Base-by-base conservation (phyloP, 1,139 yeast species). In the Candida sanyaensis region DNA sequence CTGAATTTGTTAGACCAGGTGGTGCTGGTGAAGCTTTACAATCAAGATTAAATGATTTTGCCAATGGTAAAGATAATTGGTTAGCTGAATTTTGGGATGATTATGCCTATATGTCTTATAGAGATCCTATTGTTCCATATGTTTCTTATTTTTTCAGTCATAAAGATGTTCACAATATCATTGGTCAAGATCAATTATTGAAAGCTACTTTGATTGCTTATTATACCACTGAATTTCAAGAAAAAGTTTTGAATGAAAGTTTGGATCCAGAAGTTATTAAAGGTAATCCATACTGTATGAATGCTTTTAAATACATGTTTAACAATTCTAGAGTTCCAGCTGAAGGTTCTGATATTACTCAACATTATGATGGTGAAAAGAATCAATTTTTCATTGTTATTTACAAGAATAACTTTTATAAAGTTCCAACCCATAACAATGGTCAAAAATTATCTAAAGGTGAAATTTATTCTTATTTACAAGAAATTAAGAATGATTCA, bases 31-130 rank as follows among this genome's bases (percentile, higher is more conserved):
- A 81, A 42, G 69, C 69, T 34, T 78, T 93, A 54, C 98, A 93
- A 64, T 56, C 72, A 48, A 80, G 93, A 55, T 77, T 93, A 48
- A 63, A 69, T 39, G 72, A 78, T 28, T 81, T 82, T 58, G 85
- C 95, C 37, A 61, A 69, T 37, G 79, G 70, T 50, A 80, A 83
- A 56, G 85, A 89, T 64, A 93, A 93, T 68, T 93, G 99, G 99
- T 79, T 93, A 62, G 83, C 89, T 47, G 87, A 83, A 52, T 90
- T 87, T 78, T 93, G 99, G 99, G 96, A 92, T 66, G 88, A 88
- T 61, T 90, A 87, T 58, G 96, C 97, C 30, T 93, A 93, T 69
- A 75, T 93, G 75, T 84, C 88, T 37, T 91, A 90, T 71, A 81
- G 96, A 58, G 98, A 90, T 66, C 96, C 98, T 0, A 89, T 93